Base-by-base conservation (phyloP, 768 basidiomycete species). In the Paxillus rubicundulus region DNA sequence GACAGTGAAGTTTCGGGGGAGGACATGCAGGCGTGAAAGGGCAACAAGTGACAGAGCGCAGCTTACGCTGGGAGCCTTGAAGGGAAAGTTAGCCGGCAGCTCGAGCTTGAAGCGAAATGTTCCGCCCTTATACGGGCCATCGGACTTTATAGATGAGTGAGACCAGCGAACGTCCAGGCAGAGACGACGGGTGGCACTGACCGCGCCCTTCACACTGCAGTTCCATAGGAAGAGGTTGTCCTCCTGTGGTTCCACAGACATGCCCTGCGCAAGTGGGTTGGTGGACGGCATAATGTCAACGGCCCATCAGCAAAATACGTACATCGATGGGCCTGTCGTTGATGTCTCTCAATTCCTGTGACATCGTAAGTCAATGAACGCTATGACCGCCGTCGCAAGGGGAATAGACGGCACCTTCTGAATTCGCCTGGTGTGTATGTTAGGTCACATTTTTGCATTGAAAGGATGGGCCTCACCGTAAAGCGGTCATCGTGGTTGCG, bases 51-150 rank as follows among this genome's bases (percentile, higher is more conserved):
- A 53, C 36, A 52, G 28, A 36, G 18, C 18, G 28, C 38, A 40
- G 55, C 75, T 60, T 70, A 91, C 89, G 52, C 78, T 76, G 34
- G 91, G 91, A 4, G 92, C 82, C 69, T 93, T 92, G 82, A 93
- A 93, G 8, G 92, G 91, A 59, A 86, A 93, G 67, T 82, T 86
- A n/a, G 76, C 61, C 1, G 91, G 89, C n/a, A 93, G 74, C n/a
- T 73, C 70, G 12, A 92, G 65, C 36, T 71, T 84, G 68, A 92
- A 92, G 59, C 81, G 76, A 70, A 90, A 93, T 0, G 80, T 89
- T 44, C 92, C 91, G 47, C 79, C 80, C 69, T 85, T 89, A 78
- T 93, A 93, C 0, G 91, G 92, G 27, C 87, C 88, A 58, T 87
- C 84, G 42, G 81, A 63, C 90, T 92, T 57, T 21, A 41, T 30